phyloP scores from a whole-genome alignment of 2,329 filamentous ascomycete genomes.

The Colletotrichum sansevieriae region DNA sequence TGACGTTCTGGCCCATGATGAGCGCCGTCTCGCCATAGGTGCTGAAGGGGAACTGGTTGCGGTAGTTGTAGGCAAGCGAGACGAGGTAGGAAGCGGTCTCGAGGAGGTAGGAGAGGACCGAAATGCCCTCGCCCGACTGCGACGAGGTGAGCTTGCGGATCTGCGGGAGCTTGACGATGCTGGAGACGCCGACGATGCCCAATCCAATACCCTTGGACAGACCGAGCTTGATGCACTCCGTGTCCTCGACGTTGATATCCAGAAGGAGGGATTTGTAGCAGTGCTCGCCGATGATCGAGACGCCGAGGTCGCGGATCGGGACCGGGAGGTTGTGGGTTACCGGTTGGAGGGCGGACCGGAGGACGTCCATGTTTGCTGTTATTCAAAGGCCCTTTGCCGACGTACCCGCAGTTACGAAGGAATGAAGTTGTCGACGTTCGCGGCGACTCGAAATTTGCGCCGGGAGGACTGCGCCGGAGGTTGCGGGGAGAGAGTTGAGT shows the following conservation, averaged over 20 bases:
- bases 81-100: conserved; percentile 92
- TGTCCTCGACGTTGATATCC: conserved; percentile 83
- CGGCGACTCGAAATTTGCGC: conserved; percentile 2
- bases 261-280: conserved; percentile 92
- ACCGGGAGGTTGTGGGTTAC: conserved; percentile 80
- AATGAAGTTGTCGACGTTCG: neutral
- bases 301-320: conserved; percentile 79
- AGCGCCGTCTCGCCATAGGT: conserved; percentile 96
- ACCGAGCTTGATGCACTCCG: conserved; percentile 86
- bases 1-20: conserved; percentile 91
- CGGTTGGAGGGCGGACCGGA: conserved; percentile 73
- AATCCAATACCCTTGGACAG: conserved; percentile 94
- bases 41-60: conserved; percentile 93
- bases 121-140: conserved; percentile 84
- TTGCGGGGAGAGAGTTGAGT: neutral
- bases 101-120: conserved; percentile 91
- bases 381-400: conserved; percentile 4
- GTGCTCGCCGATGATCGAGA: conserved; percentile 82
- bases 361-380: conserved; percentile 66
- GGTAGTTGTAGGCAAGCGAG: conserved; percentile 90
- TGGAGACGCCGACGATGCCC: conserved; percentile 90
- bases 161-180: conserved; percentile 96
- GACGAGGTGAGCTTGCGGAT: conserved; percentile 91
- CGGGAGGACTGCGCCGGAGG: neutral
- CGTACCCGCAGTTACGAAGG: neutral